Evolutionary conservation across 208 protist genomes (phyloP).

Genomic region (Acanthamoeba culbertsoni): DNA sequence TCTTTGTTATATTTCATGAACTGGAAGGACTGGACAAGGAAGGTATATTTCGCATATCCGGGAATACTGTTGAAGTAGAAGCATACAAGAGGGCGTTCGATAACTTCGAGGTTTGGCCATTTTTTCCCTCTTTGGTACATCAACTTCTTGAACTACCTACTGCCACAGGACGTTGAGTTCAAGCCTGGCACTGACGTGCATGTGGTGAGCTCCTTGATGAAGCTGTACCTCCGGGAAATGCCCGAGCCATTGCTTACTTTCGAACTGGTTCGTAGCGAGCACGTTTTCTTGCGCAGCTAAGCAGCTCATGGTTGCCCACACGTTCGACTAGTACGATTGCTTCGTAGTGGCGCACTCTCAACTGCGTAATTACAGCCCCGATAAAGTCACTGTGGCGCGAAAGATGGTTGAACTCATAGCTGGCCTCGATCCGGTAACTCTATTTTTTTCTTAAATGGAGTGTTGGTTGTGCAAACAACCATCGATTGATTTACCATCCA

Average conservation of each 20-base stretch:
- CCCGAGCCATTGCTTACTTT: conserved; percentile 14
- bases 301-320: not conserved
- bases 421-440: not conserved
- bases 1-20: not conserved
- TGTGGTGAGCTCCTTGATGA: conserved; percentile 37
- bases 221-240: conserved; percentile 6
- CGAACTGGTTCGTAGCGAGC: not conserved
- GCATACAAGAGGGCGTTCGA: conserved; percentile 33
- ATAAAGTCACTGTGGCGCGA: not conserved
- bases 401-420: not conserved
- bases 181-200: conserved; percentile 4
- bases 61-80: not conserved
- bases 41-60: not conserved
- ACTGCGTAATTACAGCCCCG: not conserved
- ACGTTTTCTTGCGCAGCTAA: not conserved
- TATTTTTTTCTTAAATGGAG: not conserved
- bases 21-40: conserved; percentile 19
- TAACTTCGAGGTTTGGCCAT: not conserved
- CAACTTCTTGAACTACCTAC: not conserved
- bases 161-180: conserved; percentile 11
- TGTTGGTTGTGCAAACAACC: no score
- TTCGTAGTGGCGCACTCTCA: not conserved
- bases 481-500: no score
- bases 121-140: not conserved
- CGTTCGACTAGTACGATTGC: not conserved